These are phyloP conservation scores for Cryptococcus sp. DNA, from an alignment of 1,284 basidiomycete genomes.

Conservation along the genomic window DNA sequence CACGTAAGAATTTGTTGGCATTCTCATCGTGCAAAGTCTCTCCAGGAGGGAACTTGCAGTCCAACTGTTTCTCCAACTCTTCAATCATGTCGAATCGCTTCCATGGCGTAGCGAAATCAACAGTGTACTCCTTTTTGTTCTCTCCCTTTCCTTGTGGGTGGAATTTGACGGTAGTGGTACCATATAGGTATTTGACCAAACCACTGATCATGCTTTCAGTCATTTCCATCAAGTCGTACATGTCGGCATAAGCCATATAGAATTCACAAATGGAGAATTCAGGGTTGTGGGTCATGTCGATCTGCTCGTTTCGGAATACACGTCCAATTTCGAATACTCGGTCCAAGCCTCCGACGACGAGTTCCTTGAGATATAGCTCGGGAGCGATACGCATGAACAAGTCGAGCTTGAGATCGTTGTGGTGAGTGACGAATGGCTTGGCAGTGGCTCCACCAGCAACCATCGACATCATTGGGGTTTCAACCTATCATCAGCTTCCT, in stretches of 20 bases:
- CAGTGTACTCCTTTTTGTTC: constrained; percentile 60
- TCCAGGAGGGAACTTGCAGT: constrained; percentile 88
- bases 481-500: constrained; percentile 55
- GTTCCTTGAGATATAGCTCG: constrained; percentile 96
- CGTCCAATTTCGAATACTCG: constrained; percentile 98
- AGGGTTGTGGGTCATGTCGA: constrained; percentile 96
- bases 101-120: constrained; percentile 96
- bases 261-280: constrained; percentile 99
- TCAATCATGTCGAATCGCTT: constrained; percentile 98
- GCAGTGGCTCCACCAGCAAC: constrained; percentile 96
- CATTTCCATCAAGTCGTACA: constrained; percentile 98
- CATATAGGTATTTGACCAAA: constrained; percentile 81
- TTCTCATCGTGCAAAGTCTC: constrained; percentile 84
- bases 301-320: constrained; percentile 97
- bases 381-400: constrained; percentile 98
- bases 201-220: constrained; percentile 90
- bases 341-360: constrained; percentile 94
- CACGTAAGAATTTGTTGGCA: constrained; percentile 82
- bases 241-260: constrained; percentile 99
- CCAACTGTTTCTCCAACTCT: constrained; percentile 90
- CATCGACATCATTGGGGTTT: constrained; percentile 98
- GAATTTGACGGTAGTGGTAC: constrained; percentile 70
- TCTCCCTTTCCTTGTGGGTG: constrained; percentile 89
- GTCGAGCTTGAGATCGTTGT: constrained; percentile 97
- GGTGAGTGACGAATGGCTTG: constrained; percentile 97